These are phyloP conservation scores for Penicillium nucicola DNA, from an alignment of 495 filamentous ascomycete species.

Conservation along the genomic window DNA sequence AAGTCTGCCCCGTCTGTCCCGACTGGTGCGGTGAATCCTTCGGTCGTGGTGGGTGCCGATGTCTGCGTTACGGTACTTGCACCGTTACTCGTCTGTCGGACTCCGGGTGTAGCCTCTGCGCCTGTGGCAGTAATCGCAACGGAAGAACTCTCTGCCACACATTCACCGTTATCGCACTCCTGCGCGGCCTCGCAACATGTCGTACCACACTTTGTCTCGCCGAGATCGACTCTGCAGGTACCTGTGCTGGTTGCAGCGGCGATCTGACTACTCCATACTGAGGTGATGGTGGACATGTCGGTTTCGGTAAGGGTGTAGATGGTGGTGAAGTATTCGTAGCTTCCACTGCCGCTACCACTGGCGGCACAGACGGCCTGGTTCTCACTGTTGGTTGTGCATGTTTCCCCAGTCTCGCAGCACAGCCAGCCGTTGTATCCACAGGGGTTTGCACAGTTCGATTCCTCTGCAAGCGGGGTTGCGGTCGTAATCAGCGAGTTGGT, in stretches of 20 bases:
- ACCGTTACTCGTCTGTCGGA: conserved; percentile 67
- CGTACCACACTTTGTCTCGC: conserved; percentile 64
- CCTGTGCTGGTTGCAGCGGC: conserved; percentile 38
- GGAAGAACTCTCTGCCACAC: conserved; percentile 39
- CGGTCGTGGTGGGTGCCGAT: conserved; percentile 53
- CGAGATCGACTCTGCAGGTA: conserved; percentile 56
- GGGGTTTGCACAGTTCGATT: conserved; percentile 55
- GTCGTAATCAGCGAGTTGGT: conserved; percentile 20
- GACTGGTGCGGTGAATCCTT: conserved; percentile 56
- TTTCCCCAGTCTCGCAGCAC: conserved; percentile 60
- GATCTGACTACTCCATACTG: conserved; percentile 58
- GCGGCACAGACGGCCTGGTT: conserved; percentile 54
- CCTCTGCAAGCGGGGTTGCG: conserved; percentile 36
- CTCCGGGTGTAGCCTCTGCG: conserved; percentile 46
- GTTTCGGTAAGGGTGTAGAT: conserved; percentile 64
- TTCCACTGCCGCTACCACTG: conserved; percentile 15
- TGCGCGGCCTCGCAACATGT: conserved; percentile 74
- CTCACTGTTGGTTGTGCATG: conserved; percentile 60
- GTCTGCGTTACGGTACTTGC: conserved; percentile 53
- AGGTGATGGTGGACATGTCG: conserved; percentile 61
- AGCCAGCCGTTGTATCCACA: conserved; percentile 67
- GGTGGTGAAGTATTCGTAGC: conserved; percentile 62
- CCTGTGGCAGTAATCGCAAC: conserved; percentile 34
- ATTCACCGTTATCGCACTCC: conserved; percentile 53
- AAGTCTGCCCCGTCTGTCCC: conserved; percentile 48